Evolutionary conservation across 768 basidiomycete genomes (phyloP).

Genomic region (Mrakia blollopis): DNA sequence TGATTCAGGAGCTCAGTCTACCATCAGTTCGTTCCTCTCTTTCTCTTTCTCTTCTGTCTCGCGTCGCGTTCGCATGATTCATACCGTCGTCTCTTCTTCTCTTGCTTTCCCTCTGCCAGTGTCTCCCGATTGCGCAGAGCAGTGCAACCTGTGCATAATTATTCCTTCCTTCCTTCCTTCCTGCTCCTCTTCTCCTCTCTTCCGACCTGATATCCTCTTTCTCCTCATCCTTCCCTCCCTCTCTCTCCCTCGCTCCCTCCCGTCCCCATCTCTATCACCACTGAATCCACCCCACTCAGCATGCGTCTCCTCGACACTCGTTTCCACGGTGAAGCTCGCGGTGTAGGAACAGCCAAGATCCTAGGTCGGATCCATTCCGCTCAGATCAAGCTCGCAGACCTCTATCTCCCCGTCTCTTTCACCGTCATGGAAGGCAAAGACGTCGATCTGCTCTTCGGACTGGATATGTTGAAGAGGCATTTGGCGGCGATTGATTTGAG

Average conservation of each 20-base stretch:
- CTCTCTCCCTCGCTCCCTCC: background rate
- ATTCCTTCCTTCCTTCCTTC: no score
- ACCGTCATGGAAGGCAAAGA: conserved; percentile 94
- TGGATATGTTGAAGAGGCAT: conserved; percentile 99
- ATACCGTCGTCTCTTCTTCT: conserved; percentile 6
- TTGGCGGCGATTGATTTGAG: conserved; percentile 92
- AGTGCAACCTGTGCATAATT: conserved; percentile 71
- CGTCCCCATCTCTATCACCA: background rate
- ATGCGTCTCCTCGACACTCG: conserved; percentile 23
- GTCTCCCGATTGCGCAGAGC: conserved; percentile 85
- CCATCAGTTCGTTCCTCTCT: conserved; percentile 68
- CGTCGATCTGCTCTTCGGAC: conserved; percentile 90
- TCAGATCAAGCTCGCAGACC: conserved; percentile 78
- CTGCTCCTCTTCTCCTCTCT: no score
- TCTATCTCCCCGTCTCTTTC: conserved; percentile 82
- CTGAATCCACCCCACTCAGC: background rate
- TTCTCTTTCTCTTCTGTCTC: background rate
- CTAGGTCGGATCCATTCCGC: conserved; percentile 90
- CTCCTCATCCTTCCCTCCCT: no score
- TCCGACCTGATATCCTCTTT: no score
- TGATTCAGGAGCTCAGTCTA: conserved; percentile 94
- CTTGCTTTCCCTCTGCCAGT: conserved; percentile 50
- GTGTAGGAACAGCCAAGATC: conserved; percentile 91
- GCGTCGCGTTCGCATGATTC: no score
- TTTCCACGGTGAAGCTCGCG: conserved; percentile 54